Evolutionary conservation across 331 rosid genomes (phyloP).

Genomic region (Malus hybrid): DNA sequence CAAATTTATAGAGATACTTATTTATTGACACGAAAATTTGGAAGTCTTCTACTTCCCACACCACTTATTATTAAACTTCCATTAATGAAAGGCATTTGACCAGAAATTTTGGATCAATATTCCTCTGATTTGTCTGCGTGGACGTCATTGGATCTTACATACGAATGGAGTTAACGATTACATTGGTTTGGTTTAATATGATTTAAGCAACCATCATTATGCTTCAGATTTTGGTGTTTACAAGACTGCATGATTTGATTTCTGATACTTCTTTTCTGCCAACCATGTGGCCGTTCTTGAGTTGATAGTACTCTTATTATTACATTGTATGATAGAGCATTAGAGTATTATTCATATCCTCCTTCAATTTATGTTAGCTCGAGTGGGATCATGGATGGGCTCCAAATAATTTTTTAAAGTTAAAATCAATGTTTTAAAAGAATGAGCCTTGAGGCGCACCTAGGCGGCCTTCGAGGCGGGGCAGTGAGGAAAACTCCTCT

Average conservation of each 20-base stretch:
- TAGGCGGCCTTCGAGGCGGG: too few relatives aligned
- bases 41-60: not conserved
- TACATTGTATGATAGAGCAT: not conserved
- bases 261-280: not conserved
- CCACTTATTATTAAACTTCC: not conserved
- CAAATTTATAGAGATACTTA: not conserved
- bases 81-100: not conserved
- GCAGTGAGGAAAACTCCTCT: too few relatives aligned
- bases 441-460: too few relatives aligned
- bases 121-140: not conserved
- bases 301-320: not conserved
- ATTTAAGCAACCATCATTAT: not conserved
- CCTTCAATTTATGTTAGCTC: not conserved
- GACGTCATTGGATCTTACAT: not conserved
- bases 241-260: not conserved
- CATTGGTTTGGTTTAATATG: too few relatives aligned
- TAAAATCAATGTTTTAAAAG: too few relatives aligned
- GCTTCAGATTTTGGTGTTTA: not conserved
- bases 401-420: too few relatives aligned
- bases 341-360: not conserved
- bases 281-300: not conserved
- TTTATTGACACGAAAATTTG: not conserved
- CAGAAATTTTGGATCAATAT: not conserved
- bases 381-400: not conserved
- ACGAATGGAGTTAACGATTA: too few relatives aligned